Conservation (phyloP, 495 filamentous ascomycete genomes). For the Pyrenopolyporus hunteri region DNA sequence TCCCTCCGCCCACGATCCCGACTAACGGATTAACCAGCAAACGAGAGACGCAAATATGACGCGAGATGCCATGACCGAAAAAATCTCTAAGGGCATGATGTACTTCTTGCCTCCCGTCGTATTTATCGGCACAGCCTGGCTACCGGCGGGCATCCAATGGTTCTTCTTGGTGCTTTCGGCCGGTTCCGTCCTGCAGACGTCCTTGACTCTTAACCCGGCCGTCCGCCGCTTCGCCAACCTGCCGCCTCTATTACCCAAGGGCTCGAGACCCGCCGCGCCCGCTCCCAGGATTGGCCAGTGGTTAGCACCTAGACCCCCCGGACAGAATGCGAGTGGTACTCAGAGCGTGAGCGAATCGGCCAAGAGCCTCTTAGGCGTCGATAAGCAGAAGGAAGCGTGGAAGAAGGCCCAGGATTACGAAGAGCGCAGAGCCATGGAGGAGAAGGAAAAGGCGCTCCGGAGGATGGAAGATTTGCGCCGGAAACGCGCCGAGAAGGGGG, state of each 20-base stretch:
- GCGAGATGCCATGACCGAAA: constrained; percentile 40
- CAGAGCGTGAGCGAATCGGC: not conserved
- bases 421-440: constrained; percentile 51
- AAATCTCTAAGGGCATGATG: constrained; percentile 58
- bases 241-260: constrained; percentile 44
- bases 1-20: constrained; percentile 30
- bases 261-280: not conserved
- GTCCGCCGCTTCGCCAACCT: constrained; percentile 61
- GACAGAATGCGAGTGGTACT: not conserved
- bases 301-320: constrained; percentile 37
- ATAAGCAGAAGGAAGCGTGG: constrained; percentile 47
- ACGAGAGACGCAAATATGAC: constrained; percentile 44
- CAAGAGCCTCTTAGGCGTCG: constrained; percentile 33
- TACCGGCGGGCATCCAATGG: constrained; percentile 73
- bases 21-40: constrained; percentile 36
- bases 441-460: constrained; percentile 46
- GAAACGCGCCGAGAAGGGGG: constrained; percentile 18
- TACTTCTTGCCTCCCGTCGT: constrained; percentile 66
- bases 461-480: constrained; percentile 42
- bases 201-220: constrained; percentile 54
- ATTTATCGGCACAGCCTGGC: constrained; percentile 64
- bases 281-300: constrained; percentile 28
- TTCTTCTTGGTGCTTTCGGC: constrained; percentile 68
- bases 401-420: constrained; percentile 54
- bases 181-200: constrained; percentile 63